Evolutionary conservation across 2,329 filamentous ascomycete species (phyloP), one percentile per base, ranked within the genome.

Genomic region (Xylariaceae sp.): DNA sequence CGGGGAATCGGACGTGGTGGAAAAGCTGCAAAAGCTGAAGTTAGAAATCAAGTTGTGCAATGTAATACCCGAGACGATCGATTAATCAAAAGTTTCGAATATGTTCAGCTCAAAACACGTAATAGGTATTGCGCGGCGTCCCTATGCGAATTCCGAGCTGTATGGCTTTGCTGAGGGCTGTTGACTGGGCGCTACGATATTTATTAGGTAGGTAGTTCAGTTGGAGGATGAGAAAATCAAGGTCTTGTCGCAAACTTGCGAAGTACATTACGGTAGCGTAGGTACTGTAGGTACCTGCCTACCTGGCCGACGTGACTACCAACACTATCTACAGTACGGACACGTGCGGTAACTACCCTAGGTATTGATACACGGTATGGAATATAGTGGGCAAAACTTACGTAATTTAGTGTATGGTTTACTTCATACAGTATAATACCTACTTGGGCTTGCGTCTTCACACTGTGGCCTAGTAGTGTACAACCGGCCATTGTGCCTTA

Each of bases 11-110:
- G 32, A 18, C 40, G 39, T 47, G 52, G 21, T 30, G 5, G 43
- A 26, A 32, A 53, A 43, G 47, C 57, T 53, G 52, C 39, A 19
- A 49, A 50, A 49, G 45, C 55, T 55, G 47, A 43, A 57, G 39
- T 56, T 56, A 59, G 51, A 57, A 47, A 34, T 36, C 42, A 43
- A 49, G 16, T 36, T 51, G 34, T 36, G 42, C 19, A 43, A 55
- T 21, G 41, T 18, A 51, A 40, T 45, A 30, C 39, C 21, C 39
- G 12, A 39, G 21, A 29, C 36, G 19, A 13, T 21, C 13, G 22
- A 29, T 43, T 19, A 32, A 37, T 53, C 37, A 32, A 16, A 12
- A 30, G 15, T 46, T 37, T 41, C 18, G 41, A 16, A 32, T 43
- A 18, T 36, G 18, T 58, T 49, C 49, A 49, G 39, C 42, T 36